Evolutionary conservation across 306 rosid species (phyloP), one percentile per base, ranked within the genome.

Genomic region (Cucumis cinereus): DNA sequence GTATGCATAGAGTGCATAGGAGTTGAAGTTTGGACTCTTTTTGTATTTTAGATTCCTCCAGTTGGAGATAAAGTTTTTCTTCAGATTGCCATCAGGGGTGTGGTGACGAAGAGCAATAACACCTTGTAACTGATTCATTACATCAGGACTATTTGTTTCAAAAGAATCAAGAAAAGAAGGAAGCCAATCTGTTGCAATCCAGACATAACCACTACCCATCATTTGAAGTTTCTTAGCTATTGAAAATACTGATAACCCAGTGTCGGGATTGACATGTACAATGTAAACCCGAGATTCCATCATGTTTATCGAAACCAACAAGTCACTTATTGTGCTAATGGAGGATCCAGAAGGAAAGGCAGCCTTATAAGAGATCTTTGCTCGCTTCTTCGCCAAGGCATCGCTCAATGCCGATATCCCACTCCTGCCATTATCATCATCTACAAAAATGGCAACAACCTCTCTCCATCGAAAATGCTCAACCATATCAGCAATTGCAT

Each of bases 111-210:
- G 84, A 77, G 95, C 91, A 54, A 93, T 86, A 68, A 90, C 93
- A 19, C 97, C 98, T 83, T 93, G 91, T 52, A 93, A 72, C 57
- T 82, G 79, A 82, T 79, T 78, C 90, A 87, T 85, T 61, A 63
- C 78, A 81, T 81, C 84, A 8, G 87, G 70, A 24, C 62, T 83
- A 73, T 84, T 79, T 35, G 77, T 70, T 57, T 76, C 85, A 6
- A 36, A 38, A 3, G 98, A 86, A 81, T 93, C 98, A 11, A 90
- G 82, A 80, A 63, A 52, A 13, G 97, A 84, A 83, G 97, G 93
- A 83, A 93, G 98, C 97, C 98, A 93, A 79, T 93, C 92, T 49
- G 95, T 90, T 54, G 97, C 88, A 75, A 93, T 89, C 98, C 98
- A 93, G 35, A 90, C 97, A 76, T 88, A 93, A 77, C 89, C 89